phyloP scores from a whole-genome alignment of 2,329 filamentous ascomycete genomes.

The Alternaria consortialis region DNA sequence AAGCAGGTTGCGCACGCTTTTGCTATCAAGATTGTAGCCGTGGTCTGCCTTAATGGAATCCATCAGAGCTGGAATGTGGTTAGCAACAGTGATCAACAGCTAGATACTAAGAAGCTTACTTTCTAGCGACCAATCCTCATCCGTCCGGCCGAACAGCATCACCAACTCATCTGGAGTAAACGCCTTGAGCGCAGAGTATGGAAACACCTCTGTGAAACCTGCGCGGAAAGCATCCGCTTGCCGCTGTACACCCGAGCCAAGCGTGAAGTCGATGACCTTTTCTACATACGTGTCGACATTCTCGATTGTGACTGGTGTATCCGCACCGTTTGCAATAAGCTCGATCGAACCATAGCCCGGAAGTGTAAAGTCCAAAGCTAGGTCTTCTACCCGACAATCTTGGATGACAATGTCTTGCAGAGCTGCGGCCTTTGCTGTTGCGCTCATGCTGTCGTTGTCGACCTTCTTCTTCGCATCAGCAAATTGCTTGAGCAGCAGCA shows the following conservation, averaged over 20 bases:
- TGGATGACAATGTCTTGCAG: conserved; percentile 77
- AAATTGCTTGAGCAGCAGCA: conserved; percentile 89
- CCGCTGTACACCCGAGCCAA: conserved; percentile 84
- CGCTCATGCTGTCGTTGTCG: conserved; percentile 71
- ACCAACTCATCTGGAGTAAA: conserved; percentile 97
- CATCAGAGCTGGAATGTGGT: conserved; percentile 74
- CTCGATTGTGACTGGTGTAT: conserved; percentile 81
- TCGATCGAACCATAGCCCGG: conserved; percentile 89
- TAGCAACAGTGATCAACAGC: conserved; percentile 30
- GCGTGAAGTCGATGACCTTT: conserved; percentile 87
- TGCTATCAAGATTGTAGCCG: conserved; percentile 98
- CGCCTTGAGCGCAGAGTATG: conserved; percentile 87
- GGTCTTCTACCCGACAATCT: conserved; percentile 80
- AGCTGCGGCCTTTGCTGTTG: conserved; percentile 75
- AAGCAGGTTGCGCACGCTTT: conserved; percentile 89
- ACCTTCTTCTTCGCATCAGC: conserved; percentile 82
- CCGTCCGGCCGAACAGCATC: conserved; percentile 88
- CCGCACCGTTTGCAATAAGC: conserved; percentile 76
- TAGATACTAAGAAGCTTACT: conserved; percentile 67
- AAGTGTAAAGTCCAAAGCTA: conserved; percentile 92
- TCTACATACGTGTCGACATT: conserved; percentile 93
- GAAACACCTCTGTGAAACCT: conserved; percentile 96
- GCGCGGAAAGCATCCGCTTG: conserved; percentile 91
- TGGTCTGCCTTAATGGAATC: conserved; percentile 99
- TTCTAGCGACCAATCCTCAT: conserved; percentile 97